Evolutionary conservation across 352 stramenopile genomes (phyloP), one percentile per base, ranked within the genome.

Genomic region (Phytophthora constricta): DNA sequence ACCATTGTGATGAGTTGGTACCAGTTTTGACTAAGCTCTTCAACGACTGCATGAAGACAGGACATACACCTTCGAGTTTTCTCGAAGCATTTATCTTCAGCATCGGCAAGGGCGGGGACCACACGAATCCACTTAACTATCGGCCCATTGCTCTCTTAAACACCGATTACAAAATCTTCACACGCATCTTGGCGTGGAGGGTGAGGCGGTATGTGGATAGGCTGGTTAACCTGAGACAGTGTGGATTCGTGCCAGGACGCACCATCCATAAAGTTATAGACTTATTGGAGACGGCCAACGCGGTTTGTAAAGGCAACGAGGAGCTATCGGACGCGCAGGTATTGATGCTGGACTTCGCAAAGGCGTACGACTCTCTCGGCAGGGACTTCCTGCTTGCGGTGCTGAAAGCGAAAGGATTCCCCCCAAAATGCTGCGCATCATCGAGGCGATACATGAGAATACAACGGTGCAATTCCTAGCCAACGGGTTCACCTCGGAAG

Each of bases 81-180:
- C 46, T 53, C 0, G 46, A 53, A 41, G 46, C 46, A 16, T 53
- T 16, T 22, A 53, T 53, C 2, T 39, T 41, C 25, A 53, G 47
- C 26, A 53, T 53, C 16, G 4, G 11, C 5, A 58, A 31, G 39
- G 48, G 0, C 46, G 28, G 2, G 20, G 13, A 13, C 31, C 7
- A 46, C n/a, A n/a, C n/a, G n/a, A n/a, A n/a, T n/a, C n/a, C n/a
- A n/a, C n/a, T n/a, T n/a, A n/a, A n/a, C n/a, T 61, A 61, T n/a
- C 20, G 59, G 10, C 57, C 57, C 0, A 65, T 64, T 4, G 47
- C 57, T 1, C 5, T 65, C 1, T 5, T 65, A 1, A 67, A 61
- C n/a, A 28, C 22, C 0, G 50, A 67, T 3, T 67, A 67, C 31
- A 67, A 67, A 19, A 55, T 56, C 3, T 43, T 67, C 11, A 61